Base-by-base conservation (phyloP, 345 rosid species). In the Adansonia digitata region DNA sequence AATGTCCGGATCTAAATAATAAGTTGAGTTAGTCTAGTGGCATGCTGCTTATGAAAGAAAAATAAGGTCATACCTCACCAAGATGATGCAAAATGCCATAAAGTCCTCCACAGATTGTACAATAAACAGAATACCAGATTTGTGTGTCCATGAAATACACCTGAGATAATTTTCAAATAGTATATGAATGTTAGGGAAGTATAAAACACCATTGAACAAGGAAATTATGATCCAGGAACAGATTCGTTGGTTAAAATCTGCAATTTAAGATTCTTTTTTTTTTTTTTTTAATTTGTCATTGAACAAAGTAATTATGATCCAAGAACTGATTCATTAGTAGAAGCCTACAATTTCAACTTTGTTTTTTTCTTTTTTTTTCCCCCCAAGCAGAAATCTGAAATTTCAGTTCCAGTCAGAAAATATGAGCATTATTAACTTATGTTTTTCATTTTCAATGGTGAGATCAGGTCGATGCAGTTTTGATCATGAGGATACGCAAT, bases 81-180 rank as follows among this genome's bases (percentile, higher is more conserved):
- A 94, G 98, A 84, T 92, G 98, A 84, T 94, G 91, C 77, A 94
- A 82, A 83, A 94, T 92, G 77, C 98, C 98, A 78, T 92, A 92
- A 78, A 94, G 78, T 76, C 98, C 98, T 72, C 98, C 97, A 72
- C 87, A 90, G 43, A 94, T 84, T 8, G 95, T 84, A 77, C 97
- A 91, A 83, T 86, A 94, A 72, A 94, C 98, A 78, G 97, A 94
- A 88, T 94, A 94, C 98, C 98, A 94, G 24, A 94, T 94, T 77
- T 94, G 98, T 27, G 97, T 85, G 80, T 94, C 98, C 98, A 94
- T 94, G 80, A 94, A 94, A 81, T 94, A 94, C 72, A 94, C 98
- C 97, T 94, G 72, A 48, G 40, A 74, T 53, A 61, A 63, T 18
- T 45, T 45, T 43, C 60, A 66, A 72, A 56, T 15, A 77, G 15